phyloP scores from a whole-genome alignment of 2,329 filamentous ascomycete genomes.

The Paracorniculantispora psalliotae region DNA sequence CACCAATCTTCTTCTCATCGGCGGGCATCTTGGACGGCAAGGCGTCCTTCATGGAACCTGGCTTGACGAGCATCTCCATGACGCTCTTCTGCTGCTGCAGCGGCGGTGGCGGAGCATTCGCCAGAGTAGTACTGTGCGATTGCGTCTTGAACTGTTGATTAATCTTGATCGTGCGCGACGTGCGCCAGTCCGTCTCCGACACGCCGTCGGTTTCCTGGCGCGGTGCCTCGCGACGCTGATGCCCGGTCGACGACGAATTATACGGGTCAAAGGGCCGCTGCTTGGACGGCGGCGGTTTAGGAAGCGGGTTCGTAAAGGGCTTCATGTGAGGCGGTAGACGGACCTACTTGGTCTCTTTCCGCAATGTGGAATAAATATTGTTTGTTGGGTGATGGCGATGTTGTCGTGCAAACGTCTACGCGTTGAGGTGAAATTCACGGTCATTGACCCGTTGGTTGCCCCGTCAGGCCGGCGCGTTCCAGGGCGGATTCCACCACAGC shows the following conservation, averaged over 20 bases:
- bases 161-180: slow-evolving; percentile 64
- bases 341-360: no score
- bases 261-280: slow-evolving; percentile 57
- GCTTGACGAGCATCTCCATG: slow-evolving; percentile 48
- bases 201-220: slow-evolving; percentile 52
- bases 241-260: slow-evolving; percentile 71
- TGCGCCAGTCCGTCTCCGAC: slow-evolving; percentile 63
- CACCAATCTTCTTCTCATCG: no score
- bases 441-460: no score
- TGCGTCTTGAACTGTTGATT: slow-evolving; percentile 29
- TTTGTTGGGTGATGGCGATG: no score
- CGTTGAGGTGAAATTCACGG: no score
- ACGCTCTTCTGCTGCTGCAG: slow-evolving; percentile 36
- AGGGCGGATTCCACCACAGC: no score
- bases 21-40: no score
- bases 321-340: not conserved
- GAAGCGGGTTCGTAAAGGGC: slow-evolving; percentile 14
- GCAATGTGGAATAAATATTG: no score
- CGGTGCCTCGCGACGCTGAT: slow-evolving; percentile 51
- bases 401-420: no score
- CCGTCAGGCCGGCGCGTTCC: no score
- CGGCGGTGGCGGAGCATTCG: slow-evolving; percentile 29
- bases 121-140: no score
- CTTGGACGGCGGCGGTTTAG: slow-evolving; percentile 38
- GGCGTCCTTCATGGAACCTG: slow-evolving; percentile 35